These are phyloP conservation scores for Rhynchosporium secalis DNA, from an alignment of 2,329 filamentous ascomycete genomes.

Conservation along the genomic window DNA sequence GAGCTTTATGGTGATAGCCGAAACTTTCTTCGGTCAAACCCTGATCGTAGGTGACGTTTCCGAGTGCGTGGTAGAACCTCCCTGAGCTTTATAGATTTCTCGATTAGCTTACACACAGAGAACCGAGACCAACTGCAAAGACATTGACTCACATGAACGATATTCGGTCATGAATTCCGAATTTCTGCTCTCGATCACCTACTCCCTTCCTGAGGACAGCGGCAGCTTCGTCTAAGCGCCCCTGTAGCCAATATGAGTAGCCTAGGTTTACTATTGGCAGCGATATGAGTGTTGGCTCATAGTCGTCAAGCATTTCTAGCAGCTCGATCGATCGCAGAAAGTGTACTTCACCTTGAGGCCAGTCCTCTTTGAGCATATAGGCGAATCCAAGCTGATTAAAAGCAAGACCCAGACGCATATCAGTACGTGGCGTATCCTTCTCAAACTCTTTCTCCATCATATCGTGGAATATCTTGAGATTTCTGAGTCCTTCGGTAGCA, in stretches of 20 bases:
- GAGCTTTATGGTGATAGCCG: constrained; percentile 31
- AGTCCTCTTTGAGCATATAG: constrained; percentile 11
- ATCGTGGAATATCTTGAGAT: constrained; percentile 2
- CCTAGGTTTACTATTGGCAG: constrained; percentile 21
- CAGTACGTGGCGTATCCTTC: constrained; percentile 2
- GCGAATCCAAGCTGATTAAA: constrained; percentile 18
- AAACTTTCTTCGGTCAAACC: constrained; percentile 29
- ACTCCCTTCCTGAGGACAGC: constrained; percentile 13
- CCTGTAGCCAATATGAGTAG: constrained; percentile 22
- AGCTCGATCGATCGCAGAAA: constrained; percentile 18
- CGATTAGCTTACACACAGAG: neutral
- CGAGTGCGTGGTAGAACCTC: constrained; percentile 21
- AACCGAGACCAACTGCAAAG: neutral
- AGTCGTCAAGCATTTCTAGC: constrained; percentile 13
- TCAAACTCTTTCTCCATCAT: constrained; percentile 16
- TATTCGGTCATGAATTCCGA: constrained; percentile 14
- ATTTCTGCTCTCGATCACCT: constrained; percentile 19
- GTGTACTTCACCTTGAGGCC: constrained; percentile 11
- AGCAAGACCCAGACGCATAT: constrained; percentile 20
- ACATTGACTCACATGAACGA: constrained; percentile 23
- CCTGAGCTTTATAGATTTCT: neutral
- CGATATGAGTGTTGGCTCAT: constrained; percentile 16
- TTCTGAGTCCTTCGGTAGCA: neutral
- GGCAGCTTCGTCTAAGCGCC: constrained; percentile 15
- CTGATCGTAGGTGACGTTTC: constrained; percentile 24